A percentile compares a stretch with the other conserved stretches of the same genome.
These are phyloP conservation scores for Pichia sp. DNA, from an alignment of 1,139 yeast species.

Conservation along the genomic window DNA sequence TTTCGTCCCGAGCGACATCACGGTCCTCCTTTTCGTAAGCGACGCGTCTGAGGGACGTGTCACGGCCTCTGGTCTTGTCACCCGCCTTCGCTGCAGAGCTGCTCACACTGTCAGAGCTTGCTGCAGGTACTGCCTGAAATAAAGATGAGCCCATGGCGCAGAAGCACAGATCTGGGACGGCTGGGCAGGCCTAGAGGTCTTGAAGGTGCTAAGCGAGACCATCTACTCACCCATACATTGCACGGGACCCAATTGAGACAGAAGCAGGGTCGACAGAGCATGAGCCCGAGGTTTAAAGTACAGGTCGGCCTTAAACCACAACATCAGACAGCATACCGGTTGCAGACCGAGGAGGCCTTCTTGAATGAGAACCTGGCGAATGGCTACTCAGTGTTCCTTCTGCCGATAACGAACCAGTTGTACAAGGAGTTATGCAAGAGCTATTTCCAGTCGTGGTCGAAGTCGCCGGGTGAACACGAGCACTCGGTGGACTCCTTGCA, in stretches of 20 bases:
- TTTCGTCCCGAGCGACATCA: not conserved
- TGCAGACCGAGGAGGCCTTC: not conserved
- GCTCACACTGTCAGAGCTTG: not conserved
- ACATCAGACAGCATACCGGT: not conserved
- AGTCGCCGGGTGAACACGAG: conserved; percentile 17
- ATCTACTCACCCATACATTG: too few species aligned
- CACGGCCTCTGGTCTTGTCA: not conserved
- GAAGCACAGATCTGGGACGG: too few species aligned
- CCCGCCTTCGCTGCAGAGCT: not conserved
- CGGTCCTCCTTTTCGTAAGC: not conserved
- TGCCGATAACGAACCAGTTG: conserved; percentile 41
- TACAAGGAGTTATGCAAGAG: conserved; percentile 39
- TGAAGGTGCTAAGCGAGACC: too few species aligned
- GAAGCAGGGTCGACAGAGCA: not conserved
- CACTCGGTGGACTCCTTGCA: conserved; percentile 19
- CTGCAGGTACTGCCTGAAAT: not conserved
- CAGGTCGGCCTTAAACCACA: conserved; percentile 11
- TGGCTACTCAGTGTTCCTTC: conserved; percentile 26
- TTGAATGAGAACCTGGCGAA: not conserved
- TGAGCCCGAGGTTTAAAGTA: not conserved
- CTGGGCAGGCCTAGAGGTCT: not conserved
- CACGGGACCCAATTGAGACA: not conserved
- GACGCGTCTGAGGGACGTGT: not conserved
- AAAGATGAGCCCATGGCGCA: not conserved
- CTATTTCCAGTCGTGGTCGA: conserved; percentile 33